Base-by-base conservation (phyloP, 164 flowering plant genomes). In the Echeveria elegans region DNA sequence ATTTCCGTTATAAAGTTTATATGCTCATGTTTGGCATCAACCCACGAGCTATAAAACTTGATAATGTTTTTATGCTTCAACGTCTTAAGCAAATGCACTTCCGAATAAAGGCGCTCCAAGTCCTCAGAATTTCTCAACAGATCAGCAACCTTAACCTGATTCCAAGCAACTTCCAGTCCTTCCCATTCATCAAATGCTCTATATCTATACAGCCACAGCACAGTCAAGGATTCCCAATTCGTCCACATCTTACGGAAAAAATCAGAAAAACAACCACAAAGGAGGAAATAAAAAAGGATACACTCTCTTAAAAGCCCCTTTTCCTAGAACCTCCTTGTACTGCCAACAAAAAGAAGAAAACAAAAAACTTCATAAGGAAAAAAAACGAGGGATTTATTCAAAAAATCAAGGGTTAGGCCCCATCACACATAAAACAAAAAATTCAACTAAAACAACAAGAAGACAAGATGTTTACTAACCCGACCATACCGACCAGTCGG, bases 161-260 rank as follows among this genome's bases (percentile, higher is more conserved):
- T 92, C 99, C 99, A 95, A 9, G 99, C 99, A 64, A 95, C 98
- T 79, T 92, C 99, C 26, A 95, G 87, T 31, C 97, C 99, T 80
- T 92, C 99, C 74, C 74, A 69, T 78, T 92, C 96, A 80, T 95
- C 99, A 82, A 95, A 95, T 50, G 89, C 98, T 76, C 82, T 84
- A 69, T 92, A 92, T 62, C 99, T 95, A 70, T 48, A 74, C 70
- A 30, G 50, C 70, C 69, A 40, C 31, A 63, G 45, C 29, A 47
- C 41, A 9, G 69, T 84, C 77, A 84, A 84, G 84, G 85, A 72
- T 18, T 43, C 64, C 67, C 66, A 62, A 47, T 31, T 50, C 36
- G 30, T 38, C 31, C 10, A 32, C 15, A 45, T 41, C 47, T 41
- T 9, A 30, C 0, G 12, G 23, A 1, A 45, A 69, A 71, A 18